Conservation (phyloP, 2,329 filamentous ascomycete species). For the Apiospora marii region DNA sequence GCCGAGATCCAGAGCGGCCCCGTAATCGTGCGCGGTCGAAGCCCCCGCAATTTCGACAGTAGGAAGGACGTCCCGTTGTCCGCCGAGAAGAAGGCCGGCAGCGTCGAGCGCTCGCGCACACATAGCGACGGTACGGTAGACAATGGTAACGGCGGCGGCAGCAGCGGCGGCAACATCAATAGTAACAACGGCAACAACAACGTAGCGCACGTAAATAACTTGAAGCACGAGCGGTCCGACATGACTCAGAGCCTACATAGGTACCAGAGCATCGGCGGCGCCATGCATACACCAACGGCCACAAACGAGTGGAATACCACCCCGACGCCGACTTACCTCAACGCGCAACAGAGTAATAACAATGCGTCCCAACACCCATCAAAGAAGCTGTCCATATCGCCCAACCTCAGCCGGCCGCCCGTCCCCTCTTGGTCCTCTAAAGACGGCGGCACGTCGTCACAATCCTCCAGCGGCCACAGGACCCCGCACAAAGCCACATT, state of each 20-base stretch:
- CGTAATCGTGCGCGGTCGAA: conserved; percentile 93
- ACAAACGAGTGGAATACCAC: conserved; percentile 30
- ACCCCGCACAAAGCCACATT: neutral
- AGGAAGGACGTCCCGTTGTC: conserved; percentile 67
- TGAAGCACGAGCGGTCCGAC: conserved; percentile 44
- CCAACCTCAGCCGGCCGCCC: conserved; percentile 58
- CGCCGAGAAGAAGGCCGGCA: conserved; percentile 55
- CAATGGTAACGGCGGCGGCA: neutral
- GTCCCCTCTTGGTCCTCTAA: conserved; percentile 58
- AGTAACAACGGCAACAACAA: neutral
- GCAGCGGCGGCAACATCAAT: neutral
- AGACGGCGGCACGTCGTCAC: neutral
- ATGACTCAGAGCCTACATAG: conserved; percentile 35
- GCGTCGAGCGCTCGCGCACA: conserved; percentile 55
- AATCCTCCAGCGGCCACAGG: conserved; percentile 31
- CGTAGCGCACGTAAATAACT: conserved; percentile 29
- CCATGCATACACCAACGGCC: conserved; percentile 38
- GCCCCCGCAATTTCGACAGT: conserved; percentile 92
- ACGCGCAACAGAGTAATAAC: conserved; percentile 26
- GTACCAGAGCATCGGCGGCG: conserved; percentile 37
- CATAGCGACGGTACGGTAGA: conserved; percentile 39
- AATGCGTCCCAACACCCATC: conserved; percentile 49
- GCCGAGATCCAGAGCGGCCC: conserved; percentile 89
- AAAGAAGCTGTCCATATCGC: conserved; percentile 62
- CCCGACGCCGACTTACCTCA: neutral